Conservation (phyloP, 768 basidiomycete genomes). For the Auricularia sp. region DNA sequence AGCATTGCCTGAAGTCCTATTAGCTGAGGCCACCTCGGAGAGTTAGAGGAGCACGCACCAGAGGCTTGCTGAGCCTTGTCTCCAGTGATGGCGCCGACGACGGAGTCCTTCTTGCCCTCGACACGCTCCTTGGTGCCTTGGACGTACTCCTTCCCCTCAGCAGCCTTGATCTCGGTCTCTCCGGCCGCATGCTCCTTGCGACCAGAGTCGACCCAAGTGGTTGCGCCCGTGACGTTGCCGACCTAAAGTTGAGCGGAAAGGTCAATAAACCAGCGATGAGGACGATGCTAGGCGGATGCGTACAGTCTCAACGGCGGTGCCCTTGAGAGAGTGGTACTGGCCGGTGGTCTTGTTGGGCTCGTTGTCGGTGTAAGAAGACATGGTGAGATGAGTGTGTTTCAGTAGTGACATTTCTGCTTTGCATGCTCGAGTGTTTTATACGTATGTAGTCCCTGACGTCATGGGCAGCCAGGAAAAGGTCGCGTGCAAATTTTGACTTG, state of each 20-base stretch:
- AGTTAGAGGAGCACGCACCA: constrained; percentile 25
- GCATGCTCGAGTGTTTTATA: background rate
- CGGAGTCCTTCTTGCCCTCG: constrained; percentile 41
- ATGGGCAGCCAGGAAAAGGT: background rate
- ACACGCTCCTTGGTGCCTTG: constrained; percentile 37
- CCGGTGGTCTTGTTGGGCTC: constrained; percentile 21
- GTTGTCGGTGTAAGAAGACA: background rate
- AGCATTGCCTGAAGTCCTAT: background rate
- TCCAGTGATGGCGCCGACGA: constrained; percentile 45
- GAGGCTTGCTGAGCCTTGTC: constrained; percentile 38
- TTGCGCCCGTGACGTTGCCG: constrained; percentile 34
- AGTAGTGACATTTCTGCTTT: background rate
- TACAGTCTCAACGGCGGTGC: constrained; percentile 23
- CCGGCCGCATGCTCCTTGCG: constrained; percentile 41
- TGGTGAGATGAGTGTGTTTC: background rate
- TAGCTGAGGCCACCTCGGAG: too few species aligned
- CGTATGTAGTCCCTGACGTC: background rate
- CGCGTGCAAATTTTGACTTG: background rate
- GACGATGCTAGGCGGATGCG: background rate
- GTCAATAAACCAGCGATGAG: background rate
- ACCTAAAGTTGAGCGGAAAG: constrained; percentile 7
- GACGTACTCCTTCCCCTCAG: constrained; percentile 38
- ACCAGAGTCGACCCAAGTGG: constrained; percentile 34
- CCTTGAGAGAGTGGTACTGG: constrained; percentile 30
- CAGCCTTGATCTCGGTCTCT: constrained; percentile 34